Base-by-base conservation (phyloP, 2,329 filamentous ascomycete genomes). In the Simplicillium sp. region DNA sequence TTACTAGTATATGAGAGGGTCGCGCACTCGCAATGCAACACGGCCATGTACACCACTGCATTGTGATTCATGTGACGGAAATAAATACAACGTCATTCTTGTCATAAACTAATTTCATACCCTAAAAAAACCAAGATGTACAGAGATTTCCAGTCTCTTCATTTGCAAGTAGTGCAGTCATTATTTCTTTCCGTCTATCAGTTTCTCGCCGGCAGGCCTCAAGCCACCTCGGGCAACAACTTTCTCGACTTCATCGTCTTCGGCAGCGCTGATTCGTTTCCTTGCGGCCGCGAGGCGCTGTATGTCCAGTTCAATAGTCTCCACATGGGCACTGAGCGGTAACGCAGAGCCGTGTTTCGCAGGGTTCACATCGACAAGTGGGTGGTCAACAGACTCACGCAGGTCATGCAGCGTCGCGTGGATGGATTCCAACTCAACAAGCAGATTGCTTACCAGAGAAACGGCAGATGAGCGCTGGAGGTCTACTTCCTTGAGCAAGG, bases 381-480 rank as follows among this genome's bases (percentile, higher is more conserved):
- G 83, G 42, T 75, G 71, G 1, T 76, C 78, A 9, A 89, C 82
- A 6, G 81, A 67, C 44, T 87, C 82, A 16, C 83, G 67, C 49
- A 94, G 58, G 51, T 87, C 82, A 48, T 81, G 78, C 11, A 94
- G 63, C 35, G 79, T 78, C 2, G 77, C 73, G 49, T 80, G 75
- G 46, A 92, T 90, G 41, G 76, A 76, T 57, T 86, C 76, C 29
- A 92, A 68, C 52, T 87, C 85, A 34, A 87, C 62, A 13, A 92
- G 66, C 1, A 87, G 79, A 2, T 71, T 71, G 13, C 66, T 73
- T n/a, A 94, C 75, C 55, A 87, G 84, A 13, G 66, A 67, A 40
- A 82, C 75, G 1, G 85, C 85, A 5, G 68, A 67, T 36, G 71
- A 70, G 18, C 84, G 72, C 61, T 90, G 86, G 6, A 55, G 53